Percentiles rank a stretch among this genome's conserved stretches.
Conservation (phyloP, 495 filamentous ascomycete species). For the Penicillium fimorum region DNA sequence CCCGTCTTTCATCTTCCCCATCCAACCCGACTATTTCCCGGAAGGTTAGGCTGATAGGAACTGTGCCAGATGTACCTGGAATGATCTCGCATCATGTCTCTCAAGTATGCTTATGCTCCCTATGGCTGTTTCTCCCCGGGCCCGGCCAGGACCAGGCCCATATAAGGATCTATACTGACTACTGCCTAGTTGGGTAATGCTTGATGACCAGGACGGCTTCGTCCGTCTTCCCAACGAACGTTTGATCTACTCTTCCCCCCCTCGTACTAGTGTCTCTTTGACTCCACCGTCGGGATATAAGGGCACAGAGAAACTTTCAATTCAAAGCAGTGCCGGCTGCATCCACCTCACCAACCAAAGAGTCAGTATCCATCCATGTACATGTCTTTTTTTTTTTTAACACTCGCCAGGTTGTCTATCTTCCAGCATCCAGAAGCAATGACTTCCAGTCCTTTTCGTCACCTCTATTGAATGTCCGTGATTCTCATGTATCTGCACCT, state of each 20-base stretch:
- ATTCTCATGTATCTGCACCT: conserved; percentile 86
- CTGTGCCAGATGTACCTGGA: background rate
- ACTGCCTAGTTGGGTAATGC: conserved; percentile 73
- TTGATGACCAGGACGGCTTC: conserved; percentile 61
- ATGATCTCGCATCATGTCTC: conserved; percentile 18
- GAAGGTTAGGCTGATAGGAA: background rate
- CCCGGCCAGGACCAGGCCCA: background rate
- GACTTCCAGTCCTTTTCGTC: conserved; percentile 83
- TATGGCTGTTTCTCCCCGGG: background rate
- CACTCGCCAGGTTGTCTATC: conserved; percentile 72
- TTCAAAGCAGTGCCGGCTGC: conserved; percentile 58
- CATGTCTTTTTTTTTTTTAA: background rate
- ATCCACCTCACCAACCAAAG: conserved; percentile 89
- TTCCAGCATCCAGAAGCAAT: conserved; percentile 66
- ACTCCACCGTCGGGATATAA: conserved; percentile 58
- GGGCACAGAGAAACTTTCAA: conserved; percentile 54
- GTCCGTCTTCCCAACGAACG: conserved; percentile 69
- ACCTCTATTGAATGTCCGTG: conserved; percentile 79
- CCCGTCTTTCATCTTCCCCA: background rate
- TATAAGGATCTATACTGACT: background rate
- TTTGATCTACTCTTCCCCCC: conserved; percentile 66
- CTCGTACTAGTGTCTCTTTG: conserved; percentile 64
- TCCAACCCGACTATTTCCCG: background rate
- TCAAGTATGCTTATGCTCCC: background rate
- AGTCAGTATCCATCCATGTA: conserved; percentile 48